phyloP scores from a whole-genome alignment of 371 early-diverging fungal genomes.

The Saksenaea oblongispora region DNA sequence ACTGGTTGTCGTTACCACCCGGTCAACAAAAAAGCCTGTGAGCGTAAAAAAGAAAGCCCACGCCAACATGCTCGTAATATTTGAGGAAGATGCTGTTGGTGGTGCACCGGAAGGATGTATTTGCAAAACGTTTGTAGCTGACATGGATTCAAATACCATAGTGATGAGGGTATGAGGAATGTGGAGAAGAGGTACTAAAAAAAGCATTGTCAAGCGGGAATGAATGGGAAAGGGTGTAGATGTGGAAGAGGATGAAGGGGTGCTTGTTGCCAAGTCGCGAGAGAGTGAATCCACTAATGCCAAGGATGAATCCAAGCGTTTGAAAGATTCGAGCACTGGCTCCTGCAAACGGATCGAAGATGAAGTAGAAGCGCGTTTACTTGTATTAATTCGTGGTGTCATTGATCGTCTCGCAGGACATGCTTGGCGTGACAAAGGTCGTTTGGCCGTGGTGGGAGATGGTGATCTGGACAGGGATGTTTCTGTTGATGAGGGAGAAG shows the following conservation, averaged over 20 bases:
- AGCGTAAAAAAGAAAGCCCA: slow-evolving; percentile 43
- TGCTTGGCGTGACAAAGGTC: slow-evolving; percentile 12
- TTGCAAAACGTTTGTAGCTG: not conserved
- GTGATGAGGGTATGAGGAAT: slow-evolving; percentile 41
- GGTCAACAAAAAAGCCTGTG: slow-evolving; percentile 34
- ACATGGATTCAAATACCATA: slow-evolving; percentile 32
- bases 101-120: not conserved
- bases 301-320: slow-evolving; percentile 42
- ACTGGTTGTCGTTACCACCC: slow-evolving; percentile 12
- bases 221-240: not conserved
- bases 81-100: slow-evolving; percentile 9
- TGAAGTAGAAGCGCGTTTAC: slow-evolving; percentile 2
- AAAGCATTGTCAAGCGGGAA: slow-evolving; percentile 19
- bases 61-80: slow-evolving; percentile 27
- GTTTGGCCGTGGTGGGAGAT: slow-evolving; percentile 19
- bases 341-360: slow-evolving; percentile 9
- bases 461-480: slow-evolving; percentile 14
- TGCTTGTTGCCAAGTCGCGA: slow-evolving; percentile 36
- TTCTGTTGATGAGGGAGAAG: slow-evolving; percentile 13
- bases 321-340: slow-evolving; percentile 40
- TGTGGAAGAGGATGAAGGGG: not conserved
- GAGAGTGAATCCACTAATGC: slow-evolving; percentile 50
- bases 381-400: slow-evolving; percentile 13
- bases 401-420: slow-evolving; percentile 13
- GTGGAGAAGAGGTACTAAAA: slow-evolving; percentile 37